A percentile compares a stretch with the other conserved stretches of the same genome.
Evolutionary conservation across 2,329 filamentous ascomycete species (phyloP).

Genomic region (Teratosphaeria nubilosa): DNA sequence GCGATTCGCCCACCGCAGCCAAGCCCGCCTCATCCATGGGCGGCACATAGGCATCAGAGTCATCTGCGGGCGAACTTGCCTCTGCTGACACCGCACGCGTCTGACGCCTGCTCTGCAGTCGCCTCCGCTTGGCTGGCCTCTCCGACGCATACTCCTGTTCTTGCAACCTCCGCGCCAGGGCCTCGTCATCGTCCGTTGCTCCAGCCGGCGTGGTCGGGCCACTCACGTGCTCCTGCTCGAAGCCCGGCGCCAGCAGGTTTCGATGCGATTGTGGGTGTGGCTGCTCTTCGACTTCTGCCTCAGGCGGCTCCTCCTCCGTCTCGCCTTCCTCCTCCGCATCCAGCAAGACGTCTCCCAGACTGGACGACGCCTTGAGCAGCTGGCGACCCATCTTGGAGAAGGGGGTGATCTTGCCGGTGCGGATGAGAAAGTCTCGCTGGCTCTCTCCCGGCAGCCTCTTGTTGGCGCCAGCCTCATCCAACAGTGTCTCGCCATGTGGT

Average conservation of each 20-base stretch:
- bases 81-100: conserved; percentile 13
- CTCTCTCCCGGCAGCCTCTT: conserved; percentile 67
- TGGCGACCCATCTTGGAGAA: conserved; percentile 69
- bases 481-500: conserved; percentile 30
- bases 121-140: conserved; percentile 32
- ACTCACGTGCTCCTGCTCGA: conserved; percentile 24
- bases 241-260: conserved; percentile 40
- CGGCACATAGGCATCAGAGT: conserved; percentile 33
- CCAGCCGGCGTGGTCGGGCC: conserved; percentile 10
- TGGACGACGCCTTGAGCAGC: conserved; percentile 54
- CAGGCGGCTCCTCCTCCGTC: conserved; percentile 34
- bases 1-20: conserved; percentile 30
- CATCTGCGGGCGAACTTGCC: conserved; percentile 21
- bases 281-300: conserved; percentile 13
- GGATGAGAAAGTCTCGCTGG: conserved; percentile 78
- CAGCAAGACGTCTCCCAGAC: conserved; percentile 65
- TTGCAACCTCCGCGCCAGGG: conserved; percentile 21
- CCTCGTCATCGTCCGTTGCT: conserved; percentile 20
- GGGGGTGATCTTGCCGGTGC: conserved; percentile 94
- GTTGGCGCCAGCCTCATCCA: conserved; percentile 38
- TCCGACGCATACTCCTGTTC: conserved; percentile 28
- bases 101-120: conserved; percentile 22
- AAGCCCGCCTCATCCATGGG: conserved; percentile 30
- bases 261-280: conserved; percentile 35
- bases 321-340: conserved; percentile 67